Evolutionary conservation across 306 rosid genomes (phyloP).

Genomic region (Fagus sylvatica): DNA sequence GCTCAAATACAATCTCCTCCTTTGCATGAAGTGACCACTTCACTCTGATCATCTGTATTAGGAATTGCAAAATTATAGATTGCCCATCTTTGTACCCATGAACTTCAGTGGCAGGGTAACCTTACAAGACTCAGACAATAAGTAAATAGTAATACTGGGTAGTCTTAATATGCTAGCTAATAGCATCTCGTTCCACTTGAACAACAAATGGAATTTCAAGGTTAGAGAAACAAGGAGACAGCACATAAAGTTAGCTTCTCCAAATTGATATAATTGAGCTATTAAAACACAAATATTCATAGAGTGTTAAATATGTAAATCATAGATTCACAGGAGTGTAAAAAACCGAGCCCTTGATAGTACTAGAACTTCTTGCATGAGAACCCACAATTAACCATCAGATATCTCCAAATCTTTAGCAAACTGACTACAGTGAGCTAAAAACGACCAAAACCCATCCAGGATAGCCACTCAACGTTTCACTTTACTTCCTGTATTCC

Average conservation of each 20-base stretch:
- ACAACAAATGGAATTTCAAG: not conserved
- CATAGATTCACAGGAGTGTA: not conserved
- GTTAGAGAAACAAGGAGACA: not conserved
- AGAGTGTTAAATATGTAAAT: not conserved
- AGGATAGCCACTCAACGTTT: too few species aligned
- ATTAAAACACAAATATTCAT: not conserved
- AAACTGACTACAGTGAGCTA: too few species aligned
- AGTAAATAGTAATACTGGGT: not conserved
- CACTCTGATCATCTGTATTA: conserved; percentile 86
- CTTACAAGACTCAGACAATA: not conserved
- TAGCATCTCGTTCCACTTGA: not conserved
- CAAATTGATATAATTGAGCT: not conserved
- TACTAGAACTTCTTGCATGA: not conserved
- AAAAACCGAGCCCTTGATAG: not conserved
- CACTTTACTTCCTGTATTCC: too few species aligned
- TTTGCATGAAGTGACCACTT: conserved; percentile 98
- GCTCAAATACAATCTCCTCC: conserved; percentile 87
- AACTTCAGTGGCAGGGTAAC: not conserved
- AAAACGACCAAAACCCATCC: too few species aligned
- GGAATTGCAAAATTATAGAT: not conserved
- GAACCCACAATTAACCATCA: not conserved
- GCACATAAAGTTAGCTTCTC: not conserved
- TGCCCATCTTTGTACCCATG: not conserved
- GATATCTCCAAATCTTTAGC: too few species aligned
- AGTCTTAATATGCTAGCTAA: not conserved